These are phyloP conservation scores for Chytridium lagenaria DNA, from an alignment of 371 early-diverging fungal genomes.

Conservation along the genomic window DNA sequence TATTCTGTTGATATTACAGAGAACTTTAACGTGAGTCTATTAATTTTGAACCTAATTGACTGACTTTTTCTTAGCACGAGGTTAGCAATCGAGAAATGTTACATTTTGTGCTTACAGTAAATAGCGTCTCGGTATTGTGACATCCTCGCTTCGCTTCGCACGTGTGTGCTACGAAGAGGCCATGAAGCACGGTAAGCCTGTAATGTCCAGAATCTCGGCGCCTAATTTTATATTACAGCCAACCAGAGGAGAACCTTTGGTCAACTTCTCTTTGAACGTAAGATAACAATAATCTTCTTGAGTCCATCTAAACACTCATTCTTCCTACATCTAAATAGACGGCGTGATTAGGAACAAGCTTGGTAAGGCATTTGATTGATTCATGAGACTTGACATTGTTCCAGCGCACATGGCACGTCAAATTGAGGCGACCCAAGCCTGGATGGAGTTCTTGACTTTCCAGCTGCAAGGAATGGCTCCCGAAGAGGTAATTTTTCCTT, in stretches of 20 bases:
- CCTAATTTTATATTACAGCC: no score
- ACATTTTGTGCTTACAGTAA: background rate
- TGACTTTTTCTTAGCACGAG: background rate
- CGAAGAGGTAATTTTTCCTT: constrained; percentile 12
- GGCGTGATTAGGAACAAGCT: constrained; percentile 57
- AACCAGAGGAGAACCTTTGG: constrained; percentile 53
- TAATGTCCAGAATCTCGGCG: no score
- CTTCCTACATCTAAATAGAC: background rate
- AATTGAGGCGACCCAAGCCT: constrained; percentile 66
- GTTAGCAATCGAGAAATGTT: background rate
- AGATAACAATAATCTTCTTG: no score
- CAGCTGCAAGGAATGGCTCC: constrained; percentile 66
- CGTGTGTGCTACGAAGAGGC: constrained; percentile 50
- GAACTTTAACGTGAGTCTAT: constrained; percentile 2
- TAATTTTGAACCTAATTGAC: background rate
- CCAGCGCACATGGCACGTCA: constrained; percentile 53
- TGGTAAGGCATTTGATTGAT: no score
- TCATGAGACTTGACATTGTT: no score
- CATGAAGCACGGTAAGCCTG: constrained; percentile 32
- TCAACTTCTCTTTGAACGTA: constrained; percentile 45
- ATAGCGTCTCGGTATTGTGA: constrained; percentile 37
- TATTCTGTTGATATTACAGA: background rate
- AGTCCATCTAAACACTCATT: background rate
- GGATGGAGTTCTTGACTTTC: constrained; percentile 67
- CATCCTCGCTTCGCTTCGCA: constrained; percentile 36